Percentiles rank a stretch among this genome's conserved stretches.
Conservation (phyloP, 2,329 filamentous ascomycete species). For the Sporothrix globosa region DNA sequence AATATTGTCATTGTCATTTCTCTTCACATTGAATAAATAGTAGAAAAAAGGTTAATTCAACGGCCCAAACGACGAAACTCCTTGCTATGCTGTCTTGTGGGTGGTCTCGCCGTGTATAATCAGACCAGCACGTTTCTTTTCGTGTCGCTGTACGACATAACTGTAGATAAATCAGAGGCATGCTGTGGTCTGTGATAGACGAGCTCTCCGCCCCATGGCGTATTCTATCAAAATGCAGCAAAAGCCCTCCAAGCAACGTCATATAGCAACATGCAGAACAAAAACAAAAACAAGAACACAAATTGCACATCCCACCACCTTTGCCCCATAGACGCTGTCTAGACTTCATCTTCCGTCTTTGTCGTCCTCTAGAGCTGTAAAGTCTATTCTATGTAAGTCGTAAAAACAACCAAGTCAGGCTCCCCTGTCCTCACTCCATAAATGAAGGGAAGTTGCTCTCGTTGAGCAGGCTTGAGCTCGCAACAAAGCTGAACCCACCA, state of each 20-base stretch:
- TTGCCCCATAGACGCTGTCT: neutral
- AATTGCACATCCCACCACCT: neutral
- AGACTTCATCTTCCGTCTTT: neutral
- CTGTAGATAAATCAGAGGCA: neutral
- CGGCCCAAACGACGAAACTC: neutral
- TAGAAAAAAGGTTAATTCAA: neutral
- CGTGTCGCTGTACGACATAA: neutral
- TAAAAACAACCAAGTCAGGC: neutral
- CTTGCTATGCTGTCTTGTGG: constrained; percentile 13
- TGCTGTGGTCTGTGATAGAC: neutral
- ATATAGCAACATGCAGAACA: neutral
- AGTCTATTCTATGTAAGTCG: neutral
- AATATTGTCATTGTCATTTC: no score
- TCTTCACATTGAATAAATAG: neutral
- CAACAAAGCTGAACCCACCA: constrained; percentile 67
- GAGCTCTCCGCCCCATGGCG: constrained; percentile 1
- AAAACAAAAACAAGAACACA: neutral
- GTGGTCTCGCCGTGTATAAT: constrained; percentile 18
- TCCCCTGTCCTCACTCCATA: constrained; percentile 5
- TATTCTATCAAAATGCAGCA: constrained; percentile 1
- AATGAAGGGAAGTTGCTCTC: constrained; percentile 50
- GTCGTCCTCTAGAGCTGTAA: neutral
- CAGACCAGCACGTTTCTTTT: neutral
- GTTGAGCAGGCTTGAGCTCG: constrained; percentile 57
- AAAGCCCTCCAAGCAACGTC: neutral